Conservation (phyloP, 192 early-diverging fungal species). For the Haplosporangium gracile region DNA sequence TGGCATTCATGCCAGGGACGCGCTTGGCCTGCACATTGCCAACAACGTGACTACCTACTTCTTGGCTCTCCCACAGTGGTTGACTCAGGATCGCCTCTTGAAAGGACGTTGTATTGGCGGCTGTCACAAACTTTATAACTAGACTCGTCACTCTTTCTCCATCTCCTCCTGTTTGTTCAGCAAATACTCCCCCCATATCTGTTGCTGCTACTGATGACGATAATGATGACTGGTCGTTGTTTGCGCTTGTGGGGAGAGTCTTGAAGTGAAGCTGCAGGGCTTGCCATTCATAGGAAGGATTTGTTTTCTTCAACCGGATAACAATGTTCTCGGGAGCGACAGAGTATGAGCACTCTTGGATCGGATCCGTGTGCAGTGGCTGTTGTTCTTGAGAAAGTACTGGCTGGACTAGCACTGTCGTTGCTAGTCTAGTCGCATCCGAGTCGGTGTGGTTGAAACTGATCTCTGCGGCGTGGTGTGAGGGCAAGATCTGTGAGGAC, state of each 20-base stretch:
- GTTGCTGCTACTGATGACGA: not conserved
- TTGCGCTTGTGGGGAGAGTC: not conserved
- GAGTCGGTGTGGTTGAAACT: not conserved
- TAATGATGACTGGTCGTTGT: not conserved
- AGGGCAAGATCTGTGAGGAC: not conserved
- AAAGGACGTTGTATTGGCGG: not conserved
- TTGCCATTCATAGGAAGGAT: slow-evolving; percentile 25
- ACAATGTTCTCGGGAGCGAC: slow-evolving; percentile 29
- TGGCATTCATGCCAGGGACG: slow-evolving; percentile 29
- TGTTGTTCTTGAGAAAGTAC: slow-evolving; percentile 1
- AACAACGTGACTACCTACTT: not conserved
- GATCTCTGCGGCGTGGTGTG: not conserved
- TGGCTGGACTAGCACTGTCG: not conserved
- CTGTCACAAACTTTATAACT: slow-evolving; percentile 26
- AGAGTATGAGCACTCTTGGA: slow-evolving; percentile 20
- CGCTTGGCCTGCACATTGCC: slow-evolving; percentile 38
- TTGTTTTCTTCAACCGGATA: slow-evolving; percentile 19
- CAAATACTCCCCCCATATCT: too few species aligned
- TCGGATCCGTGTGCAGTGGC: not conserved
- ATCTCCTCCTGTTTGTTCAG: not conserved
- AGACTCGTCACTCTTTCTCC: not conserved
- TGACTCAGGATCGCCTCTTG: slow-evolving; percentile 19
- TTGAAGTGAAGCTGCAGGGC: slow-evolving; percentile 14
- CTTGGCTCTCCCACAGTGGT: slow-evolving; percentile 15
- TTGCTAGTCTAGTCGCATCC: not conserved